Conservation (phyloP, 1,284 basidiomycete genomes). For the Leucoagaricus sp. region DNA sequence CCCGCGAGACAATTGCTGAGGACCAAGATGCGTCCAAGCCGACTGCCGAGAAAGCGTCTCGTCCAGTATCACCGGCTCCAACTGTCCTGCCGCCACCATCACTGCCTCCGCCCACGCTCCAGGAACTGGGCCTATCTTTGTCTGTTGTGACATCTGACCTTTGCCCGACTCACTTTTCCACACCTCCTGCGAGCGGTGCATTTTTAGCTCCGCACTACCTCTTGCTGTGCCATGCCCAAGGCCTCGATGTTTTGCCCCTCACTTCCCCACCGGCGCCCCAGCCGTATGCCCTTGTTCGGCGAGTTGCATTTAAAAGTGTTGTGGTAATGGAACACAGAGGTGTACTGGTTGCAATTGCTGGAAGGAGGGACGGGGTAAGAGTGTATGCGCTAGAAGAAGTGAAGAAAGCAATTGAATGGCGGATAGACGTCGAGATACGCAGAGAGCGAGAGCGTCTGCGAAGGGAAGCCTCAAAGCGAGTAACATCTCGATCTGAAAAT, state of each 20-base stretch:
- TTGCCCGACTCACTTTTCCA: conserved; percentile 73
- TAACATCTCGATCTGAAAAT: conserved; percentile 28
- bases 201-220: conserved; percentile 79
- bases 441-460: conserved; percentile 69
- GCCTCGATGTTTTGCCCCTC: conserved; percentile 76
- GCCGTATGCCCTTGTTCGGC: conserved; percentile 76
- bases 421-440: conserved; percentile 76
- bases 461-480: conserved; percentile 64
- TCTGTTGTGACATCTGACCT: conserved; percentile 66
- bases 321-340: conserved; percentile 87
- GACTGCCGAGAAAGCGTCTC: conserved; percentile 37
- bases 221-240: conserved; percentile 80
- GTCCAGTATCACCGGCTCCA: conserved; percentile 51
- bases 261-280: conserved; percentile 68
- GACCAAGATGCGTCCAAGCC: conserved; percentile 22
- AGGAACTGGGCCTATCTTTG: conserved; percentile 74
- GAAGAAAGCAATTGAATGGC: conserved; percentile 81
- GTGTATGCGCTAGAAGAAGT: conserved; percentile 85
- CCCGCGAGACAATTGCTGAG: conserved; percentile 26
- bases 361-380: conserved; percentile 77
- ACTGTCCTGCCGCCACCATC: conserved; percentile 68
- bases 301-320: conserved; percentile 80
- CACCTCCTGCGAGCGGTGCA: conserved; percentile 72
- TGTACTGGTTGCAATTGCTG: conserved; percentile 81
- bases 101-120: conserved; percentile 66